Evolutionary conservation across 495 filamentous ascomycete species (phyloP).

Genomic region (Aspergillus homomorphus): DNA sequence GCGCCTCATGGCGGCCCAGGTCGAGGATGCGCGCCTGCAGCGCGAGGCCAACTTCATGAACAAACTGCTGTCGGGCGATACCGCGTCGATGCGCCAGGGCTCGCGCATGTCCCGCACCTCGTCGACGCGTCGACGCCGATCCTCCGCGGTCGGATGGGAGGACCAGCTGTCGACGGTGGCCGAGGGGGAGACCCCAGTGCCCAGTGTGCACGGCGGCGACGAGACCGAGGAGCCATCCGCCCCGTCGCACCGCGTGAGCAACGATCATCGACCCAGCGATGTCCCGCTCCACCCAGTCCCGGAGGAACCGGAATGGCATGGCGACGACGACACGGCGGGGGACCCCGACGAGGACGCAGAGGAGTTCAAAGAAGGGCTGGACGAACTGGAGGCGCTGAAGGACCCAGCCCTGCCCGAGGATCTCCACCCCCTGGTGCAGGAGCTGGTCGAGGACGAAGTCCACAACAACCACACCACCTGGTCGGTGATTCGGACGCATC

Average conservation of each 20-base stretch:
- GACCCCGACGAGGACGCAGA: background rate
- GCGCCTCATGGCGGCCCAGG: slow-evolving; percentile 41
- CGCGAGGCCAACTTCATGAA: slow-evolving; percentile 40
- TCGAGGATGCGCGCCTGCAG: slow-evolving; percentile 42
- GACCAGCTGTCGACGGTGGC: slow-evolving; percentile 27
- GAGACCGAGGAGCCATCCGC: slow-evolving; percentile 1
- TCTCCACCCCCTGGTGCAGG: slow-evolving; percentile 39
- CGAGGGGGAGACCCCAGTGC: slow-evolving; percentile 20
- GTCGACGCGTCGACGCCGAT: slow-evolving; percentile 23
- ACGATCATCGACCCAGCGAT: slow-evolving; percentile 10
- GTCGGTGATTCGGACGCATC: slow-evolving; percentile 50
- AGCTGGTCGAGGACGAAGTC: slow-evolving; percentile 42
- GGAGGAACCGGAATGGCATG: slow-evolving; percentile 14
- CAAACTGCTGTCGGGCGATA: slow-evolving; percentile 34
- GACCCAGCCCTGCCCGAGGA: slow-evolving; percentile 34
- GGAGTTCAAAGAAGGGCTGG: slow-evolving; percentile 8
- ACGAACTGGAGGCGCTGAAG: slow-evolving; percentile 24
- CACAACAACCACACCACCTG: slow-evolving; percentile 52
- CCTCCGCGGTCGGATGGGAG: slow-evolving; percentile 19
- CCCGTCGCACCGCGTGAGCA: background rate
- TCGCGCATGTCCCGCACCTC: slow-evolving; percentile 31
- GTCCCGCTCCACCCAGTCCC: slow-evolving; percentile 21
- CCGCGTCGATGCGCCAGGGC: slow-evolving; percentile 13
- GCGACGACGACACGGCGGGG: slow-evolving; percentile 4
- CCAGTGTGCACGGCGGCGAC: slow-evolving; percentile 13